phyloP scores from a whole-genome alignment of 2,329 filamentous ascomycete species.

The Ascochyta viciae-villosae region DNA sequence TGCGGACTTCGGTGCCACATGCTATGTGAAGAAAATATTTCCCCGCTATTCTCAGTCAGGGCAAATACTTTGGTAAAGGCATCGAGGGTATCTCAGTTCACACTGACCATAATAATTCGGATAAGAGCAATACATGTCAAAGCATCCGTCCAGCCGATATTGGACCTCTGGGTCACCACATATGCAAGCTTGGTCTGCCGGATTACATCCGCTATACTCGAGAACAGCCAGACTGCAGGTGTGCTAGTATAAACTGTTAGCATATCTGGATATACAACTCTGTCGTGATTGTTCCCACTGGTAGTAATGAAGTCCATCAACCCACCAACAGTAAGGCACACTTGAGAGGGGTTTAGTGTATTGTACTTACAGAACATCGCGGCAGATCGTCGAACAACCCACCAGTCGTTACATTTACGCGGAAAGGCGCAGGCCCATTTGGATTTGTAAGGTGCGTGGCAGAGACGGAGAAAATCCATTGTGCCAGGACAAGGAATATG shows the following conservation, averaged over 20 bases:
- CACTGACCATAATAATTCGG: slow-evolving; percentile 1
- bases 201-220: neutral
- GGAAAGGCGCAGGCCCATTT: neutral
- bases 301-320: neutral
- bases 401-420: neutral
- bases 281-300: neutral
- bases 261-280: neutral
- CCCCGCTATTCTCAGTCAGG: neutral
- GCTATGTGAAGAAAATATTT: neutral
- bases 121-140: slow-evolving; percentile 1
- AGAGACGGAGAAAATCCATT: neutral
- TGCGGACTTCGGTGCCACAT: neutral
- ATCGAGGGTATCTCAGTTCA: neutral
- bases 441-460: neutral
- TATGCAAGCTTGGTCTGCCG: neutral
- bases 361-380: slow-evolving; percentile 1
- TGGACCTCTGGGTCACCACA: neutral
- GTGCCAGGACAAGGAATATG: neutral
- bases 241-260: neutral
- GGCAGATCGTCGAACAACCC: neutral
- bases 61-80: neutral
- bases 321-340: neutral
- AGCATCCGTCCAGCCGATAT: neutral
- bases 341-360: neutral
- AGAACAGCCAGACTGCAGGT: slow-evolving; percentile 1